These are phyloP conservation scores for Schizochytrium sp. DNA, from an alignment of 108 stramenopile species.

Conservation along the genomic window DNA sequence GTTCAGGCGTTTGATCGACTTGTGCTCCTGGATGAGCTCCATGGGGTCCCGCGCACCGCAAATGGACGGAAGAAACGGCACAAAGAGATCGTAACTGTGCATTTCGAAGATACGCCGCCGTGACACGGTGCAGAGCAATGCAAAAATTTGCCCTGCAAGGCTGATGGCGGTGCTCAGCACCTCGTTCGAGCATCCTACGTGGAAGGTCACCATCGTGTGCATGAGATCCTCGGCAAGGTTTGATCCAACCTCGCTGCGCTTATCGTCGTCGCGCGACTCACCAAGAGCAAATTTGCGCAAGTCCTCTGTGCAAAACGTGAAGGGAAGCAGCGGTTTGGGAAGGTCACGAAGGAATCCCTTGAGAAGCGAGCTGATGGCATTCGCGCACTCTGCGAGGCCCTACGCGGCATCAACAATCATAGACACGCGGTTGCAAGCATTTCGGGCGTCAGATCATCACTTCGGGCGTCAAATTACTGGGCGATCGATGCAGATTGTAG, in stretches of 20 bases:
- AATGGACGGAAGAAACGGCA: slow-evolving; percentile 5
- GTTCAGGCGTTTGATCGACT: background rate
- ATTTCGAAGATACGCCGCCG: background rate
- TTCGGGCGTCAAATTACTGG: too few relatives aligned
- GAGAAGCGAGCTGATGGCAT: background rate
- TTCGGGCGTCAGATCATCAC: too few relatives aligned
- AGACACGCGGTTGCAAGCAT: too few relatives aligned
- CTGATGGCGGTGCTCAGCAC: background rate
- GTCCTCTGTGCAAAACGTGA: background rate
- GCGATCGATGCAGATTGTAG: too few relatives aligned
- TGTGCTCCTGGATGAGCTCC: background rate
- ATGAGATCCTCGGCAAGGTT: background rate
- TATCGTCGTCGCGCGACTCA: background rate
- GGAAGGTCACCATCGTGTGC: background rate
- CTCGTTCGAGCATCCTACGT: background rate
- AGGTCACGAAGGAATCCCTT: background rate
- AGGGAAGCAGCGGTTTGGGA: background rate
- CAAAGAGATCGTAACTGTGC: background rate
- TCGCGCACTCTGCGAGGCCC: background rate
- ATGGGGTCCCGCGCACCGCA: slow-evolving; percentile 2
- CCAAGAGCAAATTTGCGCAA: background rate
- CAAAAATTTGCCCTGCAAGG: background rate
- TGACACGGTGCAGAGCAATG: background rate
- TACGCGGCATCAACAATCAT: background rate
- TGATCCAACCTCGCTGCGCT: background rate